phyloP scores from a whole-genome alignment of 2,329 filamentous ascomycete species.

The Ophiostoma sp. region DNA sequence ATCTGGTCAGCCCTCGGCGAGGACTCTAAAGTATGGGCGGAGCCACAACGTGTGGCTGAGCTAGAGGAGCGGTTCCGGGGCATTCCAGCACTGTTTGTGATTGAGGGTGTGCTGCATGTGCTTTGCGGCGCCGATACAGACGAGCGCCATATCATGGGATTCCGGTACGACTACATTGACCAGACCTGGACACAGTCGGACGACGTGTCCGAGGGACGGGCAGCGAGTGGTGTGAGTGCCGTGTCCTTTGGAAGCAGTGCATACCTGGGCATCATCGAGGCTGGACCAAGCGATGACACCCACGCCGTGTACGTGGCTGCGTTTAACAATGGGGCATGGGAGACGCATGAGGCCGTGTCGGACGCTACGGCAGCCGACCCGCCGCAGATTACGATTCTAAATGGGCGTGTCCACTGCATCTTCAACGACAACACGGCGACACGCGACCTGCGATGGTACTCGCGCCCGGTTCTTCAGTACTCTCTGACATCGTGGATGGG shows the following conservation, averaged over 20 bases:
- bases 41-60: conserved; percentile 21
- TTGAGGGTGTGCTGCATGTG: conserved; percentile 32
- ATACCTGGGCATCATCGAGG: conserved; percentile 31
- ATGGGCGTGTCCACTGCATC: conserved; percentile 34
- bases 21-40: conserved; percentile 25
- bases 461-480: conserved; percentile 32
- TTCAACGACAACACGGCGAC: conserved; percentile 31
- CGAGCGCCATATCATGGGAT: conserved; percentile 31
- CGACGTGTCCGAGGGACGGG: conserved; percentile 34
- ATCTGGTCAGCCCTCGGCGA: conserved; percentile 29
- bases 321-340: conserved; percentile 26
- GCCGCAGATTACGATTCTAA: conserved; percentile 31
- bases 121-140: conserved; percentile 31
- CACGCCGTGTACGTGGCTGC: conserved; percentile 28
- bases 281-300: conserved; percentile 25
- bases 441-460: conserved; percentile 36
- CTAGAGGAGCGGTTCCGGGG: conserved; percentile 29
- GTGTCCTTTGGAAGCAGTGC: conserved; percentile 34
- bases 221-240: conserved; percentile 33
- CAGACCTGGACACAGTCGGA: conserved; percentile 32
- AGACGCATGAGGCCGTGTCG: conserved; percentile 27
- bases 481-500: conserved; percentile 57
- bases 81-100: conserved; percentile 34
- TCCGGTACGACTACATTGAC: conserved; percentile 31
- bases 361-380: conserved; percentile 27